Evolutionary conservation across 75 land plant species (phyloP).

Genomic region (Pinus albicaulis): DNA sequence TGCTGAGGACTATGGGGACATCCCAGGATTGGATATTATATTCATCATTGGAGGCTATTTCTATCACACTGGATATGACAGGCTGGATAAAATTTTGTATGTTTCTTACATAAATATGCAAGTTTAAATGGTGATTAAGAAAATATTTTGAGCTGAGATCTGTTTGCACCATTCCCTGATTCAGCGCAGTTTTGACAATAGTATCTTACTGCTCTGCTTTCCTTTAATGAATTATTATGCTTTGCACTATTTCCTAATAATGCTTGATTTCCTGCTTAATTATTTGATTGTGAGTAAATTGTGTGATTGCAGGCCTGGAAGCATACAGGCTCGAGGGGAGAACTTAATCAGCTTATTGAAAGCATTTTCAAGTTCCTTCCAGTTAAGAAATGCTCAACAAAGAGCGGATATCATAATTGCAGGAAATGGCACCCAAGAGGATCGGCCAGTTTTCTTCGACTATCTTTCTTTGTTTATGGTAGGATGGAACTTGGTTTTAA

Average conservation of each 20-base stretch:
- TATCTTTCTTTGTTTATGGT: slow-evolving; percentile 81
- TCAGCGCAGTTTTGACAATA: background rate
- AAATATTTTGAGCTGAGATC: background rate
- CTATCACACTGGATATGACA: slow-evolving; percentile 92
- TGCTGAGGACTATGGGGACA: slow-evolving; percentile 77
- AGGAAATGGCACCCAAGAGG: slow-evolving; percentile 17
- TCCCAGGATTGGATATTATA: slow-evolving; percentile 94
- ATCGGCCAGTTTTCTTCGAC: slow-evolving; percentile 83
- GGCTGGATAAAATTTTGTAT: slow-evolving; percentile 79
- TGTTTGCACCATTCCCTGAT: background rate
- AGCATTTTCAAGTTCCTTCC: slow-evolving; percentile 65
- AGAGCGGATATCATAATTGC: slow-evolving; percentile 20
- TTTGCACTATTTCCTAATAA: background rate
- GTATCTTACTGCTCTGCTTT: background rate
- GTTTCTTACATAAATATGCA: slow-evolving; percentile 31
- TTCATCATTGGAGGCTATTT: slow-evolving; percentile 89
- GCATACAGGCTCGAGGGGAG: slow-evolving; percentile 94
- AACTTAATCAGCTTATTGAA: slow-evolving; percentile 67
- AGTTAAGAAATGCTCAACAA: slow-evolving; percentile 41
- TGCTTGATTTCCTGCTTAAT: background rate
- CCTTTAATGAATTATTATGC: background rate
- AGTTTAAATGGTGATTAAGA: background rate
- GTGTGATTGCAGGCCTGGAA: slow-evolving; percentile 64
- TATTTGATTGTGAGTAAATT: background rate
- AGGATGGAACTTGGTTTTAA: slow-evolving; percentile 1